Percentiles rank a stretch among this genome's conserved stretches.
Conservation (phyloP, 331 rosid genomes). For the Spiraea crenata region DNA sequence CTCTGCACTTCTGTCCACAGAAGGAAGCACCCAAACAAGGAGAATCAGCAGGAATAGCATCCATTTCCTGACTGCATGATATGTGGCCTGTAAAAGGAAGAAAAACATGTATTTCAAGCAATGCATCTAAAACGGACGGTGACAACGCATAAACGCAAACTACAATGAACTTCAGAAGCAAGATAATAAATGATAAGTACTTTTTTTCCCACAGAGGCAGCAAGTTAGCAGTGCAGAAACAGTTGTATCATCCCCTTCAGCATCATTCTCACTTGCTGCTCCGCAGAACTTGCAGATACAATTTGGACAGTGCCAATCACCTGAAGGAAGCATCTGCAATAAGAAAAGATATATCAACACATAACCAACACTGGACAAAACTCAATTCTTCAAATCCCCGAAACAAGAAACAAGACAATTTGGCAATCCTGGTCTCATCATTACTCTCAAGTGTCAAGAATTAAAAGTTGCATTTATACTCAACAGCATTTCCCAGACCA, state of each 20-base stretch:
- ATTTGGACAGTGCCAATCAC: constrained; percentile 98
- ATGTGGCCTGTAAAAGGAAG: constrained; percentile 59
- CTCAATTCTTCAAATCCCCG: neutral
- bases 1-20: constrained; percentile 90
- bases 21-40: constrained; percentile 37
- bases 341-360: constrained; percentile 27
- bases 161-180: constrained; percentile 19
- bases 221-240: constrained; percentile 46
- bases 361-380: constrained; percentile 20
- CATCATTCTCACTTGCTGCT: constrained; percentile 37
- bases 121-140: constrained; percentile 3
- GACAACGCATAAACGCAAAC: constrained; percentile 21
- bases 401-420: neutral
- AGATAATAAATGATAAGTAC: constrained; percentile 41
- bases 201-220: constrained; percentile 76
- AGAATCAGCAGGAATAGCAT: constrained; percentile 34
- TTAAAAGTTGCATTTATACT: neutral
- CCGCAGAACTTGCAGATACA: constrained; percentile 94
- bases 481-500: constrained; percentile 7
- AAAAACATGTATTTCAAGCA: constrained; percentile 27
- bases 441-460: constrained; percentile 7
- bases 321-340: constrained; percentile 84
- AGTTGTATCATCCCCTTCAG: constrained; percentile 40
- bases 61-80: constrained; percentile 53
- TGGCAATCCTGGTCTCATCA: neutral